Evolutionary conservation across 352 stramenopile species (phyloP).

Genomic region (Globisporangium megalacanthum): DNA sequence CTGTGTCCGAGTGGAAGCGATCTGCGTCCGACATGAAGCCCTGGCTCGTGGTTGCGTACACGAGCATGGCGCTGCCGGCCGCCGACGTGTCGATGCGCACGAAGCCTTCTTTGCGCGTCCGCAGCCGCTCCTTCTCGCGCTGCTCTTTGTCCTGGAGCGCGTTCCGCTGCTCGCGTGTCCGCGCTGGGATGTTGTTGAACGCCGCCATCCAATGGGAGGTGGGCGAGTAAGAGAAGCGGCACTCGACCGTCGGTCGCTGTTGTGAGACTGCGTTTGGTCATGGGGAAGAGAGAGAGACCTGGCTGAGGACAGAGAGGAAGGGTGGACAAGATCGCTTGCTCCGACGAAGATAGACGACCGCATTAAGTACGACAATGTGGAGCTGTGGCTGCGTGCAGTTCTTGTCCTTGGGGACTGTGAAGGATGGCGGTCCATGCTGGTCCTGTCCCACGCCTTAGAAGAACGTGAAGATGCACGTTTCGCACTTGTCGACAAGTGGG

Average conservation of each 20-base stretch:
- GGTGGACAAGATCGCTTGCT: not conserved
- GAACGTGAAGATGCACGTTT: constrained; percentile 79
- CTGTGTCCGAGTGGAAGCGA: constrained; percentile 87
- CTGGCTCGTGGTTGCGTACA: constrained; percentile 48
- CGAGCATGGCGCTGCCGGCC: constrained; percentile 62
- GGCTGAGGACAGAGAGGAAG: not conserved
- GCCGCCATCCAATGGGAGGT: constrained; percentile 2
- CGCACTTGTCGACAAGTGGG: constrained; percentile 62
- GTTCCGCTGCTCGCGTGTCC: constrained; percentile 59
- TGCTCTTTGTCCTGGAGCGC: constrained; percentile 73
- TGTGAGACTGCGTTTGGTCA: no score
- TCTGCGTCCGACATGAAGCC: constrained; percentile 85
- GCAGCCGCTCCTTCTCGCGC: constrained; percentile 68
- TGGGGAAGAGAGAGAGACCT: no score
- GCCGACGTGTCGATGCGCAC: constrained; percentile 64
- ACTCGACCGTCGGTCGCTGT: no score
- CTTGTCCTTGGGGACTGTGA: no score
- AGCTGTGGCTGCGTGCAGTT: no score
- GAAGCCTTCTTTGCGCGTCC: constrained; percentile 59
- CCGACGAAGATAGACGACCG: not conserved
- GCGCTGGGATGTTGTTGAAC: constrained; percentile 81
- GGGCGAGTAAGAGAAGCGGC: no score
- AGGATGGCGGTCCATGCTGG: no score
- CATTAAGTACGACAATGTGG: no score
- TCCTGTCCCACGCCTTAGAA: constrained; percentile 28